phyloP scores from a whole-genome alignment of 768 basidiomycete genomes.

The Peribolospora baueri region DNA sequence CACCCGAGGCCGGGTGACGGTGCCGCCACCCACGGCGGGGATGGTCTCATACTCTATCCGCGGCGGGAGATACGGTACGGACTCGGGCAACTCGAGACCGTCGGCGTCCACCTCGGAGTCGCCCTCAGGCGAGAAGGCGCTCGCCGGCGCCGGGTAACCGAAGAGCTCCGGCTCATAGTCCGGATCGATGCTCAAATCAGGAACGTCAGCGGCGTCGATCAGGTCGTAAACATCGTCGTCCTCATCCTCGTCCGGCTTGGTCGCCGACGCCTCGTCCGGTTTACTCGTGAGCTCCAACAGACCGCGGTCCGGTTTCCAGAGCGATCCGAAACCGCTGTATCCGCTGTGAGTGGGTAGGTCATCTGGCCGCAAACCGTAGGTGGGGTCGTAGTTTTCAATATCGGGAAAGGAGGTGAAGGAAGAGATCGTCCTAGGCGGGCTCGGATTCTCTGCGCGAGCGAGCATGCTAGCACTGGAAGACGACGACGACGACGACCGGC shows the following conservation, averaged over 20 bases:
- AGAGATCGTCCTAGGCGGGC: not conserved
- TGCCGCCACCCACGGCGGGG: slow-evolving; percentile 77
- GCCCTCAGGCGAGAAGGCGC: no score
- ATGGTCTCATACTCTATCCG: slow-evolving; percentile 52
- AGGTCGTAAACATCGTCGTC: not conserved
- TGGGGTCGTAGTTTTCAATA: slow-evolving; percentile 80
- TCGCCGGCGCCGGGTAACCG: not conserved
- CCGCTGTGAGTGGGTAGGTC: slow-evolving; percentile 62
- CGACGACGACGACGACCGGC: no score
- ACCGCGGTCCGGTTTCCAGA: slow-evolving; percentile 15
- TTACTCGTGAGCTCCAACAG: slow-evolving; percentile 20
- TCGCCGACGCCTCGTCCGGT: slow-evolving; percentile 6
- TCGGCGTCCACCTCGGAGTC: no score
- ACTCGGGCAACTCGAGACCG: not conserved
- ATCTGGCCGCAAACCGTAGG: slow-evolving; percentile 83
- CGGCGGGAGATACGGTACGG: no score
- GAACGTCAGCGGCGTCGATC: no score
- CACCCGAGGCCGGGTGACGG: slow-evolving; percentile 57
- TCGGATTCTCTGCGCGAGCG: no score
- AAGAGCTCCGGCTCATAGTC: slow-evolving; percentile 9
- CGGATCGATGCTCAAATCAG: not conserved
- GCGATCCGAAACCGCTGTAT: slow-evolving; percentile 49
- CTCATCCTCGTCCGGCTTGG: not conserved
- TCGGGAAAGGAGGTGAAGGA: slow-evolving; percentile 27
- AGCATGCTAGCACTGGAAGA: no score